Conservation (phyloP, 352 stramenopile genomes). For the Pythium pectinolyticum region DNA sequence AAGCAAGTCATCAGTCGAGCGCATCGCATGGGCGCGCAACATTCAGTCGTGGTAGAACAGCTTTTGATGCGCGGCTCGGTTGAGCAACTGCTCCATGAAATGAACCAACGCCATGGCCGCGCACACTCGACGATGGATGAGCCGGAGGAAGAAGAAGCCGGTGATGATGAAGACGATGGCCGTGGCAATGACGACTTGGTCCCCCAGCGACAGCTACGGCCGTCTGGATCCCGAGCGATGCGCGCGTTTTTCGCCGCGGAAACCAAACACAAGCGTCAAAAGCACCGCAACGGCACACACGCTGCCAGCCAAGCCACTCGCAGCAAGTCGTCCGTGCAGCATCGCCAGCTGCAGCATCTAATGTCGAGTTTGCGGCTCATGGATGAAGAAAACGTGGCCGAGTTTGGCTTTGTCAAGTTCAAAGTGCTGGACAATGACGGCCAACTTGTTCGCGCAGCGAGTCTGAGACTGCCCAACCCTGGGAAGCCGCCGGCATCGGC, state of each 20-base stretch:
- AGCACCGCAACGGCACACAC: background rate
- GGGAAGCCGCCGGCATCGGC: background rate
- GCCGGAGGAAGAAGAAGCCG: background rate
- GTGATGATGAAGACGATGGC: background rate
- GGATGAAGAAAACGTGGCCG: constrained; percentile 11
- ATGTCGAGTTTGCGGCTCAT: constrained; percentile 21
- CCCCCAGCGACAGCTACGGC: background rate
- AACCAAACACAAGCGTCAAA: constrained; percentile 10
- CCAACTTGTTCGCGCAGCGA: constrained; percentile 2
- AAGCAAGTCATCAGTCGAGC: constrained; percentile 95
- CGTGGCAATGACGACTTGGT: background rate
- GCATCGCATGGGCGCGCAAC: constrained; percentile 94
- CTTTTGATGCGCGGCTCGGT: constrained; percentile 87
- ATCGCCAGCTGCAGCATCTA: constrained; percentile 17
- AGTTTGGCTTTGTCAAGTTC: constrained; percentile 20
- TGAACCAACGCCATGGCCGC: constrained; percentile 31
- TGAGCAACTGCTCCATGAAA: constrained; percentile 70
- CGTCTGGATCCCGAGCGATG: constrained; percentile 2
- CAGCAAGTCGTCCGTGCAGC: constrained; percentile 23
- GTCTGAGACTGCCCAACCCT: constrained; percentile 10
- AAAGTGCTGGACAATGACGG: constrained; percentile 16
- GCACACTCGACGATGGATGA: background rate
- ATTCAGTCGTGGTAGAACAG: constrained; percentile 92
- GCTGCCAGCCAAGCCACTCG: background rate
- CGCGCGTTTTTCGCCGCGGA: constrained; percentile 9